Evolutionary conservation across 2,329 filamentous ascomycete genomes (phyloP).

Genomic region (Xylaria sp.): DNA sequence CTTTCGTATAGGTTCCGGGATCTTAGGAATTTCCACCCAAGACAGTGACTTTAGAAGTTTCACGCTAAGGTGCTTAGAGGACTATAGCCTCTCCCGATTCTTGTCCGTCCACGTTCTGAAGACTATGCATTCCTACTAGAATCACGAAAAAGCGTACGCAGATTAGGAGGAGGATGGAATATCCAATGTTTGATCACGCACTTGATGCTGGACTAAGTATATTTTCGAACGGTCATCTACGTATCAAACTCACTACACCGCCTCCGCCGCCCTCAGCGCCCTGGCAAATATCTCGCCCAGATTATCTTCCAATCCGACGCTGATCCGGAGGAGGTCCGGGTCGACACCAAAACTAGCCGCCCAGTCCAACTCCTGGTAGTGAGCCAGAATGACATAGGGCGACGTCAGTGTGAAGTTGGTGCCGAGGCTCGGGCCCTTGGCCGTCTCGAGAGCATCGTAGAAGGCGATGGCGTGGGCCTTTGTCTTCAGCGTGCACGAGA

Average conservation of each 20-base stretch:
- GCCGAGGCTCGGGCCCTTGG: slow-evolving; percentile 93
- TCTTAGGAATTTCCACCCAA: background rate
- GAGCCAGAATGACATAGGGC: slow-evolving; percentile 90
- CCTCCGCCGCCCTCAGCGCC: slow-evolving; percentile 73
- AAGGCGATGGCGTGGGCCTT: slow-evolving; percentile 80
- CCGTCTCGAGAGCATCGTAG: slow-evolving; percentile 85
- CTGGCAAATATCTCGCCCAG: slow-evolving; percentile 71
- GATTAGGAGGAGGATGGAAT: background rate
- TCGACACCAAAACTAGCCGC: slow-evolving; percentile 84
- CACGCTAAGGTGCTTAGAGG: background rate
- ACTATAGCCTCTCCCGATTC: background rate
- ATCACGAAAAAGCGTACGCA: background rate
- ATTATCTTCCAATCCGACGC: slow-evolving; percentile 85
- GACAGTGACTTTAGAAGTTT: background rate
- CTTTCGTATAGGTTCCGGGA: background rate
- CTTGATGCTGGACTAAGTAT: slow-evolving; percentile 18
- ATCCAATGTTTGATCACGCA: slow-evolving; percentile 1
- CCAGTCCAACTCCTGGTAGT: slow-evolving; percentile 95
- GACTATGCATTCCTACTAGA: background rate
- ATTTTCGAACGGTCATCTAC: background rate
- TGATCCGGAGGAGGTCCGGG: slow-evolving; percentile 82
- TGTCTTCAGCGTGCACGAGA: slow-evolving; percentile 83
- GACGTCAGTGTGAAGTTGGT: slow-evolving; percentile 96
- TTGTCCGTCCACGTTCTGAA: background rate
- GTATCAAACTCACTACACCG: slow-evolving; percentile 21